Conservation (phyloP, 352 stramenopile genomes). For the Phytopythium helicoides region DNA sequence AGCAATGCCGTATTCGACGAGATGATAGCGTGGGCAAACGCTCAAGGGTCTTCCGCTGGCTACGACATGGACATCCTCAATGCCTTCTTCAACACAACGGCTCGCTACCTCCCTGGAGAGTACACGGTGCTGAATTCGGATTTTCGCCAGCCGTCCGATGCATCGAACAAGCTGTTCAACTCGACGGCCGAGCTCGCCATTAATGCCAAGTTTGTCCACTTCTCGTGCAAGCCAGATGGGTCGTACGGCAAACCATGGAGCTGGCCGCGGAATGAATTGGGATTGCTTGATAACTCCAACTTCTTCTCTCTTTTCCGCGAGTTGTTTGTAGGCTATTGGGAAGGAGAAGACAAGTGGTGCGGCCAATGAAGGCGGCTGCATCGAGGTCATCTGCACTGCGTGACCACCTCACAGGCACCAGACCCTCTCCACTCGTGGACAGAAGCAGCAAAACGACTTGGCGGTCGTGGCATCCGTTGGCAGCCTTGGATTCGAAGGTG, state of each 20-base stretch:
- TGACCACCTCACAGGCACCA: too few species aligned
- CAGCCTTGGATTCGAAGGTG: too few species aligned
- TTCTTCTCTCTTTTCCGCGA: conserved; percentile 11
- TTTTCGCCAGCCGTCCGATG: conserved; percentile 13
- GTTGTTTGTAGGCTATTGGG: conserved; percentile 24
- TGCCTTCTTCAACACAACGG: conserved; percentile 14
- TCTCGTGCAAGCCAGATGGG: conserved; percentile 12
- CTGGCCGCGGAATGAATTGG: conserved; percentile 7
- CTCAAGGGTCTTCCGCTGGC: conserved; percentile 7
- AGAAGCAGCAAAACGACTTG: too few species aligned
- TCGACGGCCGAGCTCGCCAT: conserved; percentile 6
- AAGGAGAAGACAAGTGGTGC: conserved; percentile 13
- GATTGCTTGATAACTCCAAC: neutral
- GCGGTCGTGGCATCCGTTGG: too few species aligned
- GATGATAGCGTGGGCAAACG: conserved; percentile 15
- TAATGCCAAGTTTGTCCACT: conserved; percentile 10
- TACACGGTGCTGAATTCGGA: conserved; percentile 36
- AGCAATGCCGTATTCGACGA: conserved; percentile 14
- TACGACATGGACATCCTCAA: conserved; percentile 38
- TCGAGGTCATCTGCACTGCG: too few species aligned
- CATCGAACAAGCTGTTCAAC: conserved; percentile 10
- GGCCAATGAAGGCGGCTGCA: too few species aligned
- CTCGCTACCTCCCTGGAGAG: conserved; percentile 12
- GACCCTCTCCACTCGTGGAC: too few species aligned
- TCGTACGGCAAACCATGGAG: conserved; percentile 12